Base-by-base conservation (phyloP, 1,284 basidiomycete species). In the Ustilago vetiveriae region DNA sequence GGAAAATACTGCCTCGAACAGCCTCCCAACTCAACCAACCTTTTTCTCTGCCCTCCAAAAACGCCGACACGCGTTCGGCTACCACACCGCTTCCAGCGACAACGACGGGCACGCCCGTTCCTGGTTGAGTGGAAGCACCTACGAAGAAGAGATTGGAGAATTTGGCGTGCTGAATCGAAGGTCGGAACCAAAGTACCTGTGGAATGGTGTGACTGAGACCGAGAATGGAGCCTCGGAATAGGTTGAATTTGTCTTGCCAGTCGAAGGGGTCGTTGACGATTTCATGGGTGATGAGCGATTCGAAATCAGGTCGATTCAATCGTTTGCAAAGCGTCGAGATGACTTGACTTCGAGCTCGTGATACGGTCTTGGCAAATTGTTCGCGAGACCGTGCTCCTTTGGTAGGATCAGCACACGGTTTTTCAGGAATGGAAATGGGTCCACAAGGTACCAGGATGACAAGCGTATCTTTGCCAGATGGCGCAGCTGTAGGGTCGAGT, bases 371-470 rank as follows among this genome's bases (percentile, higher is more conserved):
- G 16, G 24, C 35, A 32, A 78, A 76, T 44, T 67, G 72, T 13
- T 67, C 58, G 11, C 64, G 54, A 2, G 58, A 60, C n/a, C 62
- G 51, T 21, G 76, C 70, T 2, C 72, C 74, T 33, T 62, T 67
- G 37, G 23, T 22, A 0, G 66, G 60, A 17, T 71, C 72, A 6
- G 55, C 29, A 39, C 64, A 62, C 14, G 56, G 48, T 23, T 72
- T 69, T 33, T 63, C 68, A 0, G 56, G 63, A 10, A 80, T 75
- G 9, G 46, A 56, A 8, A 80, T 75, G 40, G 82, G 82, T 2
- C 83, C 83, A 39, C 82, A 82, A 1, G 83, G 83, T 0, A 84
- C 82, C 11, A 83, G 75, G 19, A 84, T 74, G 17, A 84, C 82
- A 10, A 84, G 65, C 9, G 83, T 75, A 32, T 84, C 83, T 36